Evolutionary conservation across 306 rosid genomes (phyloP).

Genomic region (Rosa multiflora): DNA sequence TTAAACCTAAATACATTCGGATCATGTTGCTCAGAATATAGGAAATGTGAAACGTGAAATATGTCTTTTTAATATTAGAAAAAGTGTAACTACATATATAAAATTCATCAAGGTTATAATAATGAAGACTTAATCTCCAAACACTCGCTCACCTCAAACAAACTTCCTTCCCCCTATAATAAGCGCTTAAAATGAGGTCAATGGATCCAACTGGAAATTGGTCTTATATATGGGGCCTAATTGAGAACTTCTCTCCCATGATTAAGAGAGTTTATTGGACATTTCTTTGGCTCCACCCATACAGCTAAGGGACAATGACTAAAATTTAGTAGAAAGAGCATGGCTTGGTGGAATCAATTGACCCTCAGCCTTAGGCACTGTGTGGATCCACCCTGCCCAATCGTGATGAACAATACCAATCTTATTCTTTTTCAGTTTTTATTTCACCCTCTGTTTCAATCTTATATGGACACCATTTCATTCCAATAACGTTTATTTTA

Average conservation of each 20-base stretch:
- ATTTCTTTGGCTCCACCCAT: not conserved
- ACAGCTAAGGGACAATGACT: not conserved
- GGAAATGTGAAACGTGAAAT: not conserved
- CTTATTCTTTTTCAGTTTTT: not conserved
- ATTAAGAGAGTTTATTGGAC: not conserved
- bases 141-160: not conserved
- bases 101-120: not conserved
- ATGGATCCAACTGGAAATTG: not conserved
- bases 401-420: not conserved
- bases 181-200: not conserved
- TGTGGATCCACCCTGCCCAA: not conserved
- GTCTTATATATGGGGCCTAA: not conserved
- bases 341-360: not conserved
- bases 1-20: no score
- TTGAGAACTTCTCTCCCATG: not conserved
- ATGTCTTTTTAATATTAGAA: no score
- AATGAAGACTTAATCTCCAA: not conserved
- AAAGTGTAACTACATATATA: no score
- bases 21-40: no score
- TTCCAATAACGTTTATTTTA: not conserved
- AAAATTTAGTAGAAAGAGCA: not conserved
- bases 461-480: not conserved
- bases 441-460: not conserved
- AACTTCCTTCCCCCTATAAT: not conserved
- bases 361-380: not conserved